Conservation (phyloP, 495 filamentous ascomycete species). For the Lineolata rhizophorae region DNA sequence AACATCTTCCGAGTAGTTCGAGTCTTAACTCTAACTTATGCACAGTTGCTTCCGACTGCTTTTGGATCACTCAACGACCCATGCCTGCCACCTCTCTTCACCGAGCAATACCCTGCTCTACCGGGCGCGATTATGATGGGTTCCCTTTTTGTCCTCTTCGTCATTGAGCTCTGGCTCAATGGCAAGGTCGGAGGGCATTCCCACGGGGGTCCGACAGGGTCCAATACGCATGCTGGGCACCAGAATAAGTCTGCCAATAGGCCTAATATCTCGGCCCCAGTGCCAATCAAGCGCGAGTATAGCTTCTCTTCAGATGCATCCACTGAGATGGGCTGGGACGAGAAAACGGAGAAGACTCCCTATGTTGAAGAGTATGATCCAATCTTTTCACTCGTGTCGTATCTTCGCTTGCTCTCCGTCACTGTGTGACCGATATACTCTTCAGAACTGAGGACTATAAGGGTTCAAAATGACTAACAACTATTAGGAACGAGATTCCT, state of each 20-base stretch:
- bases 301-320: background rate
- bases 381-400: background rate
- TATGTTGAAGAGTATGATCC: background rate
- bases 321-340: background rate
- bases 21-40: background rate
- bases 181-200: conserved; percentile 22
- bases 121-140: conserved; percentile 37
- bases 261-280: too few species aligned
- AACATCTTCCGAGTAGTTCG: too few species aligned
- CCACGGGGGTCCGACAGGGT: conserved; percentile 27
- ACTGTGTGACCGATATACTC: background rate
- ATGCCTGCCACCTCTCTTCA: conserved; percentile 35
- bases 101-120: conserved; percentile 30
- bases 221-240: too few species aligned
- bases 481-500: conserved; percentile 4
- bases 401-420: background rate
- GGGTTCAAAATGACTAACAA: conserved; percentile 2
- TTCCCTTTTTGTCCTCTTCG: conserved; percentile 31
- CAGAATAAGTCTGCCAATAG: conserved; percentile 8
- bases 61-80: conserved; percentile 33
- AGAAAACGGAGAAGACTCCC: background rate
- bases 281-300: conserved; percentile 1
- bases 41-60: conserved; percentile 30
- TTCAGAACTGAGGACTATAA: background rate
- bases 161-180: conserved; percentile 28